phyloP scores from a whole-genome alignment of 345 rosid species.

The Syzygium aromaticum region DNA sequence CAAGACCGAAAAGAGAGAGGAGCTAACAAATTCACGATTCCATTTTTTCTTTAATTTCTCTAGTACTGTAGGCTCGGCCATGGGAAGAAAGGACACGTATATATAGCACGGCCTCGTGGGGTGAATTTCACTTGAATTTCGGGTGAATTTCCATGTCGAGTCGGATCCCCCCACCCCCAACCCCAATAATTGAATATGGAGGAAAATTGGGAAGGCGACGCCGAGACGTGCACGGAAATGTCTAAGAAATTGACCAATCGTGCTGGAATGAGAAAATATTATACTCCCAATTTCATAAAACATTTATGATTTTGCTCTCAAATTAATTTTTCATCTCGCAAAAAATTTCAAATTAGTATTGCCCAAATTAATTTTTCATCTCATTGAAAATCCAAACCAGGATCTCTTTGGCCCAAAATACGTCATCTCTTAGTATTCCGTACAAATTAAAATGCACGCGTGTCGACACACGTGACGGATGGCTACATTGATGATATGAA shows the following conservation, averaged over 20 bases:
- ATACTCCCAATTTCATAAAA: too few relatives aligned
- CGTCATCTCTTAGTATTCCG: too few relatives aligned
- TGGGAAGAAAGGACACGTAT: not conserved
- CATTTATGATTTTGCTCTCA: too few relatives aligned
- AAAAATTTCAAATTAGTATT: accelerated
- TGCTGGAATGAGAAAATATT: too few relatives aligned
- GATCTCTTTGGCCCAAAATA: too few relatives aligned
- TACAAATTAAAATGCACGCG: not conserved
- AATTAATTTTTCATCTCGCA: not conserved
- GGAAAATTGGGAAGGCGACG: not conserved
- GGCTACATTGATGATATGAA: accelerated
- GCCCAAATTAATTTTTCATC: not conserved
- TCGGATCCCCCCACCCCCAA: not conserved
- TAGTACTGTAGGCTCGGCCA: not conserved
- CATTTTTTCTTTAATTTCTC: not conserved
- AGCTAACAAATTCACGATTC: not conserved
- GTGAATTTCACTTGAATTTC: conserved; percentile 4
- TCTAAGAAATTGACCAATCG: not conserved
- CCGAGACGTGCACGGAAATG: not conserved
- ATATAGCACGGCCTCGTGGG: not conserved
- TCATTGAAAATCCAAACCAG: not conserved
- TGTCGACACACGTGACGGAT: accelerated
- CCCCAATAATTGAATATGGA: not conserved
- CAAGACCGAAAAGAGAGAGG: not conserved
- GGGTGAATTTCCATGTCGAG: conserved; percentile 1